These are phyloP conservation scores for Beta macrorhiza DNA, from an alignment of 179 eudicot species.

Conservation along the genomic window DNA sequence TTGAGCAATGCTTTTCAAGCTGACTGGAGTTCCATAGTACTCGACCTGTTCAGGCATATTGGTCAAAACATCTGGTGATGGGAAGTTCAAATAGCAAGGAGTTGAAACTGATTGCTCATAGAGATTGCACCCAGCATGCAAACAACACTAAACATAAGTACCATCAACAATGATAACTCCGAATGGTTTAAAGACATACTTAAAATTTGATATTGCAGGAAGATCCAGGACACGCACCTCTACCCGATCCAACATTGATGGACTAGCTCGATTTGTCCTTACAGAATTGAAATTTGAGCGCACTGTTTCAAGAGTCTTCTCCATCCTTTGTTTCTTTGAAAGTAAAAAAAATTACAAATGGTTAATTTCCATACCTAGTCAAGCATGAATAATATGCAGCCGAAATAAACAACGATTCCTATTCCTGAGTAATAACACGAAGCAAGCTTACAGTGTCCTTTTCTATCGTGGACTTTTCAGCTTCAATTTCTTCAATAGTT, in stretches of 20 bases:
- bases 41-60: conserved; percentile 59
- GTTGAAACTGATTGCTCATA: conserved; percentile 1
- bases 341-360: conserved; percentile 13
- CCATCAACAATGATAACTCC: neutral
- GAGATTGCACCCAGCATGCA: neutral
- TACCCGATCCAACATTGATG: conserved; percentile 82
- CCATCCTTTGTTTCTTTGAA: conserved; percentile 90
- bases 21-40: conserved; percentile 89
- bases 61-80: conserved; percentile 13
- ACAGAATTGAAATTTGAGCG: conserved; percentile 76
- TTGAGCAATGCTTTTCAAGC: conserved; percentile 92
- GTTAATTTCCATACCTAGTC: neutral
- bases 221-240: conserved; percentile 47
- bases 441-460: conserved; percentile 61
- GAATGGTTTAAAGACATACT: conserved; percentile 1
- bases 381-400: neutral
- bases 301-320: conserved; percentile 79
- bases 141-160: neutral
- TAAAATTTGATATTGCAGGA: neutral
- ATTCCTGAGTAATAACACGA: neutral
- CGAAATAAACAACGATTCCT: neutral
- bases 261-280: conserved; percentile 85
- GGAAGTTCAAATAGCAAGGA: neutral
- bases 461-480: conserved; percentile 79
- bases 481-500: conserved; percentile 90